Base-by-base conservation (phyloP, 805 yeast species). In the Torulaspora microellipsoides region DNA sequence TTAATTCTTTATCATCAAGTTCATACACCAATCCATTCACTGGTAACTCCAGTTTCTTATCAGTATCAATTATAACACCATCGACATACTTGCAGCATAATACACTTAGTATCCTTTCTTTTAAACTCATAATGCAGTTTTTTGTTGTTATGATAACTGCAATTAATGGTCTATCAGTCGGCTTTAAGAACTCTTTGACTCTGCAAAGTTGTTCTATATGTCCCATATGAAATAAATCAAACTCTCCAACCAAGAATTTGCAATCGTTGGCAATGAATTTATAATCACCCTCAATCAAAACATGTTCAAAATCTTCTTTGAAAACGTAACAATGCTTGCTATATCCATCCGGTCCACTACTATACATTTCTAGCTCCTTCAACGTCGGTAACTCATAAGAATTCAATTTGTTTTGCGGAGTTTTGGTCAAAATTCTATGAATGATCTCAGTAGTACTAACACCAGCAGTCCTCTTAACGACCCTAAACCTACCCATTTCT, bases 401-500 rank as follows among this genome's bases (percentile, higher is more conserved):
- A 5, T 15, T 23, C 13, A 17, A 11, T 3, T 17, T n/a, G 25
- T 30, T 31, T 28, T 32, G 31, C 6, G 30, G 29, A 9, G 42
- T 41, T 3, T 62, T 56, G 14, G 55, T 51, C 48, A 93, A 72
- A 82, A 93, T 85, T 48, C 98, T 73, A 20, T 90, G 93, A 43
- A 93, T 96, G 43, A 93, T 73, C 59, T 93, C 98, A 0, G 99
- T 93, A 3, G 99, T 93, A 47, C 93, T 83, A 35, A 93, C 93
- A 58, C 90, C 90, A 11, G 89, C 91, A 0, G 99, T 93, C 52
- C 99, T 73, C 65, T 86, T 89, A 34, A 93, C 98, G n/a, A 87
- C 88, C 15, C 82, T 75, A 61, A 91, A 86, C 52, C 91, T 68
- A n/a, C 95, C 95, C 59, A 79, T 66, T 42, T 86, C 87, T 62